Evolutionary conservation across 345 rosid genomes (phyloP), one percentile per base, ranked within the genome.

Genomic region (Eucalyptus marginata): DNA sequence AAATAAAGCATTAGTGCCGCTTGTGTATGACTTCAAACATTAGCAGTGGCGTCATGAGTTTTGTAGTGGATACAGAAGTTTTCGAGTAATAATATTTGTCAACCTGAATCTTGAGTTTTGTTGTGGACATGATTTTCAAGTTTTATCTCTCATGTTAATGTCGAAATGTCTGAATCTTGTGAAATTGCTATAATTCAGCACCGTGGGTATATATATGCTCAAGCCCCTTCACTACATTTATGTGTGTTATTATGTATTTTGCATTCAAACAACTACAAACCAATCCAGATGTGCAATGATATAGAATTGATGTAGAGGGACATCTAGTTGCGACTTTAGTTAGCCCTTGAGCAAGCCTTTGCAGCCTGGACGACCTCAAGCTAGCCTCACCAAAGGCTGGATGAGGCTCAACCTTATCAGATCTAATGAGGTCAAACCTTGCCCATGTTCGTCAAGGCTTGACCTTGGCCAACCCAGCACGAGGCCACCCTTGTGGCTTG

Each of bases 391-490:
- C 17, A 50, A 5, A 13, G 6, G 6, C 17, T 49, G 3, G 3
- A 5, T 36, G 36, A 36, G 36, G 36, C 36, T 36, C 36, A 36
- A 36, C 36, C 36, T 36, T 36, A 36, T 36, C 36, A 36, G 36
- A 36, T 36, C 36, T 36, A 5, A 16, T 6, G 1, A 49, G 17
- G 51, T 49, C 51, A 4, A 6, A 2, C 54, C 54, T 50, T 50
- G 20, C 20, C 7, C 20, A 50, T 50, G 54, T 0, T 15, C 3
- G 1, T 18, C 52, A 50, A 50, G 52, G 52, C 18, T 50, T 15
- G 18, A 50, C 18, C 54, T 20, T 51, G 0, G 2, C 54, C 54
- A 51, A 16, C 22, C 4, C 1, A 6, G 54, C 22, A 1, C 0
- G 20, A 51, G 22, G 54, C 54, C 22, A 3, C 54, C 54, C 22